Percentiles rank a stretch among this genome's conserved stretches.
These are phyloP conservation scores for Beta corolliflora DNA, from an alignment of 179 eudicot species.

Conservation along the genomic window DNA sequence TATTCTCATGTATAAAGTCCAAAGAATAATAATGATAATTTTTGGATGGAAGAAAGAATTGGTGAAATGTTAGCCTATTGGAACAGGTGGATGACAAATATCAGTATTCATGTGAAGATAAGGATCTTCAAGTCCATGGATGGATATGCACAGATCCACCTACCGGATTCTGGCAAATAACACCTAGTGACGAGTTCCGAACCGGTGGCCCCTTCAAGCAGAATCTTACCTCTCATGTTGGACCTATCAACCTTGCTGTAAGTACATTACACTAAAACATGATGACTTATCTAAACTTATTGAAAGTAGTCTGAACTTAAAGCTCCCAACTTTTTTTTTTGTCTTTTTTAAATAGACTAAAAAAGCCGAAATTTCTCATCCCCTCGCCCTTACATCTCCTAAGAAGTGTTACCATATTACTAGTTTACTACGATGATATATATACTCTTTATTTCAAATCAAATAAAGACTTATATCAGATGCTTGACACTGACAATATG, in stretches of 20 bases:
- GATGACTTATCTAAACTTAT: too few species aligned
- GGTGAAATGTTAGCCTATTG: neutral
- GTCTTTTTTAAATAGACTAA: too few species aligned
- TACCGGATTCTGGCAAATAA: conserved; percentile 93
- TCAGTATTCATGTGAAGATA: conserved; percentile 81
- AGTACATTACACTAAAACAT: neutral
- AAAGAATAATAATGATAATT: too few species aligned
- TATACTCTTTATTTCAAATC: too few species aligned
- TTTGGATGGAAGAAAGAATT: neutral
- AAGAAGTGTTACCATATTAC: too few species aligned
- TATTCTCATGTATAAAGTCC: neutral
- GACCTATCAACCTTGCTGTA: conserved; percentile 76
- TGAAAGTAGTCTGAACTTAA: too few species aligned
- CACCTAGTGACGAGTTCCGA: conserved; percentile 88
- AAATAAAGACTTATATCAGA: too few species aligned
- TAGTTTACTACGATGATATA: too few species aligned
- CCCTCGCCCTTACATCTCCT: too few species aligned
- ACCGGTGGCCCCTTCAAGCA: conserved; percentile 92
- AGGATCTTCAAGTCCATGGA: conserved; percentile 83
- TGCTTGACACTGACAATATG: too few species aligned
- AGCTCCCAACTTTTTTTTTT: too few species aligned
- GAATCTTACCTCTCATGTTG: conserved; percentile 91
- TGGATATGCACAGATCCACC: conserved; percentile 83
- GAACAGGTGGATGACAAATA: conserved; percentile 93
- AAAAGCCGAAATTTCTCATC: too few species aligned